These are phyloP conservation scores for Boletus insuetus DNA, from an alignment of 768 basidiomycete genomes.

Conservation along the genomic window DNA sequence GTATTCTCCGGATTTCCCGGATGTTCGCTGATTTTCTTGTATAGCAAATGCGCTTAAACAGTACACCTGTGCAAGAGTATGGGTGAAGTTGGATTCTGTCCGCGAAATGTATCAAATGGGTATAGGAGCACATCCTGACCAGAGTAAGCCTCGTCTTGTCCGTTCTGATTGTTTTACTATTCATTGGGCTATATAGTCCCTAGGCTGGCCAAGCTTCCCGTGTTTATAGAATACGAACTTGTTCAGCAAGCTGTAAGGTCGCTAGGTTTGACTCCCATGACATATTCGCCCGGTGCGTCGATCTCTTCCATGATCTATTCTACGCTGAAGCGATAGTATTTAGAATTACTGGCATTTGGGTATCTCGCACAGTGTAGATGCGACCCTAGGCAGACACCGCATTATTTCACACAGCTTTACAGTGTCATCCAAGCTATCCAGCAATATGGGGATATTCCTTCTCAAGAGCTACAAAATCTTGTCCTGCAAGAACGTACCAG, in stretches of 20 bases:
- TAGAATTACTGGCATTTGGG: conserved; percentile 74
- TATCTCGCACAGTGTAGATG: conserved; percentile 82
- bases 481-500: conserved; percentile 60
- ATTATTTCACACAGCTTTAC: conserved; percentile 61
- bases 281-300: conserved; percentile 60
- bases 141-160: conserved; percentile 47
- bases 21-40: conserved; percentile 4
- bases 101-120: conserved; percentile 71
- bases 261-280: conserved; percentile 66
- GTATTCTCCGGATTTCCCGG: conserved; percentile 13
- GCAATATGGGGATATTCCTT: conserved; percentile 44
- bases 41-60: conserved; percentile 49
- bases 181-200: conserved; percentile 42
- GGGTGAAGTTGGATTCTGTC: conserved; percentile 54
- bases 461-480: conserved; percentile 53
- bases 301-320: not conserved
- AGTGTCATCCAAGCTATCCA: conserved; percentile 50
- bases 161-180: not conserved
- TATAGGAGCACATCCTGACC: conserved; percentile 75
- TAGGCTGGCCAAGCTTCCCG: conserved; percentile 46
- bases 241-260: conserved; percentile 40
- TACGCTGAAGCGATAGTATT: conserved; percentile 1
- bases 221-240: conserved; percentile 40
- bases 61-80: conserved; percentile 37
- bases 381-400: conserved; percentile 60